These are phyloP conservation scores for Nepenthes mirabilis DNA, from an alignment of 148 eudicot genomes.

Conservation along the genomic window DNA sequence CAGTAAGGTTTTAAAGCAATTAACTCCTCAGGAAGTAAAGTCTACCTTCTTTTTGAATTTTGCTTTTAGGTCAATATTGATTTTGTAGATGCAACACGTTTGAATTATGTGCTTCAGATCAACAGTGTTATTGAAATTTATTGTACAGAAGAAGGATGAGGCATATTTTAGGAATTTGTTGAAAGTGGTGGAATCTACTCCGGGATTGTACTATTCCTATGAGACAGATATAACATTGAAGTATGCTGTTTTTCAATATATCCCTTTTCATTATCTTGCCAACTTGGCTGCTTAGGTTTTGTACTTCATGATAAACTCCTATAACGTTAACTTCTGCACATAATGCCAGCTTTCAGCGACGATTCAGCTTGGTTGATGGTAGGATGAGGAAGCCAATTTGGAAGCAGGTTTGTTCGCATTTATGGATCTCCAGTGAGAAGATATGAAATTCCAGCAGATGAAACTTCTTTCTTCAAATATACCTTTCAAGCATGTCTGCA, in stretches of 20 bases:
- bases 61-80: not conserved
- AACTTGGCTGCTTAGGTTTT: not conserved
- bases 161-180: conserved; percentile 74
- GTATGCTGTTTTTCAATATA: conserved; percentile 21
- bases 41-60: conserved; percentile 5
- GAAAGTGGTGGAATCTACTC: conserved; percentile 80
- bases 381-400: conserved; percentile 81
- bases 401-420: conserved; percentile 69
- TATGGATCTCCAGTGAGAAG: not conserved
- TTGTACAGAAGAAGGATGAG: conserved; percentile 80
- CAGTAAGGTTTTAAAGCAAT: conserved; percentile 36
- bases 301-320: not conserved
- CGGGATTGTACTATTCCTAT: conserved; percentile 89
- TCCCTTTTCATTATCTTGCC: not conserved
- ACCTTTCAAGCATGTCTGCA: no score
- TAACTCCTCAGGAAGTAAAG: conserved; percentile 59
- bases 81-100: not conserved
- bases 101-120: not conserved
- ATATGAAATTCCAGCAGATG: no score
- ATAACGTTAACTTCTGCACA: conserved; percentile 2
- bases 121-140: not conserved
- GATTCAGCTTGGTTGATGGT: conserved; percentile 51
- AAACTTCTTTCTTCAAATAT: no score
- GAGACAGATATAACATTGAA: conserved; percentile 88
- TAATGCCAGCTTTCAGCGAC: conserved; percentile 70